Conservation (phyloP, 2,329 filamentous ascomycete species). For the Trichophaea hybrida region DNA sequence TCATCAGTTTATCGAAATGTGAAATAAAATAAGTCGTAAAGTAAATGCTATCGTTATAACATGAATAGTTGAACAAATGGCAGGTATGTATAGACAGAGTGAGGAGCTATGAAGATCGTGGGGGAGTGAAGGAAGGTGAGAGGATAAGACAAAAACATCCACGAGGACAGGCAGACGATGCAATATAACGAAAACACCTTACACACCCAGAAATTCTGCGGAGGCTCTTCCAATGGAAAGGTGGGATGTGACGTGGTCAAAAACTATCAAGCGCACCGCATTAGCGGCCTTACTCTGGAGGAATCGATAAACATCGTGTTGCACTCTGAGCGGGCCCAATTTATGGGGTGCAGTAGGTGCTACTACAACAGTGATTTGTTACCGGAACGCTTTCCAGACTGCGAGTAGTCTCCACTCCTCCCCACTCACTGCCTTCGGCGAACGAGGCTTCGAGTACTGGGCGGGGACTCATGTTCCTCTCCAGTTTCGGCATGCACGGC, state of each 20-base stretch:
- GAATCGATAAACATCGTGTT: conserved; percentile 6
- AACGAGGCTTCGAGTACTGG: no score
- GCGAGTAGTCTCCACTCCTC: no score
- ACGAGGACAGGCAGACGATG: background rate
- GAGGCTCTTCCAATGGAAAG: conserved; percentile 4
- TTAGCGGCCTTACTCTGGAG: conserved; percentile 2
- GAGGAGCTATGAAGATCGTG: background rate
- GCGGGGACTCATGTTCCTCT: no score
- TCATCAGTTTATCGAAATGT: background rate
- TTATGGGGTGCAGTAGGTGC: background rate
- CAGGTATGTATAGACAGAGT: background rate
- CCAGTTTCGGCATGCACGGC: no score
- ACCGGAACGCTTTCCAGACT: no score
- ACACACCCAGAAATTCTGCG: background rate
- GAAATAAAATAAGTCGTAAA: background rate
- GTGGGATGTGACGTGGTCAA: conserved; percentile 6
- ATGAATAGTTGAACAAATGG: background rate
- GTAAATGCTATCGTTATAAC: background rate
- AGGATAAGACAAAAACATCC: background rate
- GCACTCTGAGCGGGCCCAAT: background rate
- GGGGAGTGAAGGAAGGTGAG: background rate
- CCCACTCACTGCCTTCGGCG: no score
- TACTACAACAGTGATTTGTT: no score
- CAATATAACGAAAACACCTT: background rate
- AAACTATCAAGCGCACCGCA: conserved; percentile 2